These are phyloP conservation scores for Yarrowia galli DNA, from an alignment of 1,139 yeast species.

Conservation along the genomic window DNA sequence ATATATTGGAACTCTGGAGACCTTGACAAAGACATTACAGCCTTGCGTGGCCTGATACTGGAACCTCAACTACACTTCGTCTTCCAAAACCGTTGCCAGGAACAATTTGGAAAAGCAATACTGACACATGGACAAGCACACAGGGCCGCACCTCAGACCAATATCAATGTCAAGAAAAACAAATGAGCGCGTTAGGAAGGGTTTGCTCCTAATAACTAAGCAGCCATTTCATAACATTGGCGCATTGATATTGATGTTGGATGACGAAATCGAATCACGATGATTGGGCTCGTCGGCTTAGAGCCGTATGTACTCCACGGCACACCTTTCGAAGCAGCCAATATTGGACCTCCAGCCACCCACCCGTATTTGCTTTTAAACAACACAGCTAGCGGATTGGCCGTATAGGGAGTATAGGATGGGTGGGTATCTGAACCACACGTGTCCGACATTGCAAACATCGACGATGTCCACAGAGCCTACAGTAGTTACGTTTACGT, in stretches of 20 bases:
- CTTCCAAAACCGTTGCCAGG: background rate
- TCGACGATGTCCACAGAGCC: too few species aligned
- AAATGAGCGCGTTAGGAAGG: background rate
- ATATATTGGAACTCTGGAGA: background rate
- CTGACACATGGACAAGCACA: background rate
- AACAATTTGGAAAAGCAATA: background rate
- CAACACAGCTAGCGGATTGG: background rate
- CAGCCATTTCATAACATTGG: background rate
- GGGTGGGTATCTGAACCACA: too few species aligned
- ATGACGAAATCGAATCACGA: background rate
- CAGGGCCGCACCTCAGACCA: background rate
- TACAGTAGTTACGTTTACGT: too few species aligned
- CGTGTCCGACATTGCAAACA: too few species aligned
- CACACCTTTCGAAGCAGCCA: background rate
- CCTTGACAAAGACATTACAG: background rate
- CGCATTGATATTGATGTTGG: background rate
- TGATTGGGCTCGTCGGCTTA: background rate
- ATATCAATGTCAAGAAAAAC: background rate
- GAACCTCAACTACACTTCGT: too few species aligned
- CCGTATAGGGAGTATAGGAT: too few species aligned
- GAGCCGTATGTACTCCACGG: background rate
- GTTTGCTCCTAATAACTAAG: slow-evolving; percentile 1
- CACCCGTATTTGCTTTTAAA: background rate
- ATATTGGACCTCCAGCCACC: background rate
- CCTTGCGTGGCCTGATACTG: background rate